A percentile compares a stretch with the other conserved stretches of the same genome.
Conservation (phyloP, 257 asterid species). For the Paulownia fortunei region DNA sequence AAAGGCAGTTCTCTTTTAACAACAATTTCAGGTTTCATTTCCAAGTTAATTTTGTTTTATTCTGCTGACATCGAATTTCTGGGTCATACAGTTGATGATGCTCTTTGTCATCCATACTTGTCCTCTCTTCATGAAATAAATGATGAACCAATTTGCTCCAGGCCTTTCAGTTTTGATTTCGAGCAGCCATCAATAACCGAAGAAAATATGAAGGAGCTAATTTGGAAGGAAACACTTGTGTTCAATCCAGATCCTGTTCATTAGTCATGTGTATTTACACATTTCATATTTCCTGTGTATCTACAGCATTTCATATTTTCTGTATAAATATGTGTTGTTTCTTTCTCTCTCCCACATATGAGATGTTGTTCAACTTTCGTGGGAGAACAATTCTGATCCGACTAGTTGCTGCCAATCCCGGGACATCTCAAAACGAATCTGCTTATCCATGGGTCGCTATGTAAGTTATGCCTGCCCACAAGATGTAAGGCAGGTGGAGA, state of each 20-base stretch:
- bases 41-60: not conserved
- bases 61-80: conserved; percentile 28
- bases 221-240: conserved; percentile 63
- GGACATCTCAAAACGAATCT: not conserved
- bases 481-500: conserved; percentile 5
- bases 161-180: conserved; percentile 66
- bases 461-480: not conserved
- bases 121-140: conserved; percentile 81
- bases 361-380: not conserved
- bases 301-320: not conserved
- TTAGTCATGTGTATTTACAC: conserved; percentile 31
- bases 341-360: not conserved
- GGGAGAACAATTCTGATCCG: not conserved
- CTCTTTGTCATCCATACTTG: conserved; percentile 77
- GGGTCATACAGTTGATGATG: conserved; percentile 74
- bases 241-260: conserved; percentile 56
- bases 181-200: conserved; percentile 64
- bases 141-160: conserved; percentile 77
- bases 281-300: conserved; percentile 16
- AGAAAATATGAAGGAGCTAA: conserved; percentile 68
- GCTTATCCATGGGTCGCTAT: not conserved
- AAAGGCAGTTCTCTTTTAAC: conserved; percentile 4
- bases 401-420: not conserved
- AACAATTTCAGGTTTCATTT: not conserved
- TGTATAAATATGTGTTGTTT: conserved; percentile 31